phyloP scores from a whole-genome alignment of 2,329 filamentous ascomycete genomes.

The Drechslerella dactyloides region DNA sequence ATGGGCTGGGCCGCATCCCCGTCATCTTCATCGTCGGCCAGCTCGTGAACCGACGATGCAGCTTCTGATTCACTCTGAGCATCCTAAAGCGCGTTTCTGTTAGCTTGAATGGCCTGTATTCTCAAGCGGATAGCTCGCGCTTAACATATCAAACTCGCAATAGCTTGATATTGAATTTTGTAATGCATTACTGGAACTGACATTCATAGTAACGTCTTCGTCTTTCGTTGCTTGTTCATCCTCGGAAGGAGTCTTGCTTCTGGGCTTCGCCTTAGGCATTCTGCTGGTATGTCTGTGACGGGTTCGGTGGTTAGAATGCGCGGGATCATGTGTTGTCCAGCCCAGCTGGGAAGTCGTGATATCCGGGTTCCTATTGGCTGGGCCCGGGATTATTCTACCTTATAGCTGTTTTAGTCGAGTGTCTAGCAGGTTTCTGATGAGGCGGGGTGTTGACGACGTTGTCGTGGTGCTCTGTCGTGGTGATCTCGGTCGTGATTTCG shows the following conservation, averaged over 20 bases:
- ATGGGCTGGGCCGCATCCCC: constrained; percentile 73
- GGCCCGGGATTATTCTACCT: constrained; percentile 22
- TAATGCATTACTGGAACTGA: constrained; percentile 32
- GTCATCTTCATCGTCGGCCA: constrained; percentile 53
- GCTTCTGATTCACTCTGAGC: constrained; percentile 32
- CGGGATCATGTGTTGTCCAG: constrained; percentile 49
- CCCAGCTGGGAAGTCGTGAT: constrained; percentile 40
- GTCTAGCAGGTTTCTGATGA: constrained; percentile 3
- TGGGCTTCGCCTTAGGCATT: constrained; percentile 37
- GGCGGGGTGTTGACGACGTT: constrained; percentile 7
- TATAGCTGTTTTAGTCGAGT: constrained; percentile 10
- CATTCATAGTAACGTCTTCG: constrained; percentile 55
- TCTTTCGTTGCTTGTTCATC: constrained; percentile 44
- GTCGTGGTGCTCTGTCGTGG: constrained; percentile 13
- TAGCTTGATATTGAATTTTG: constrained; percentile 19
- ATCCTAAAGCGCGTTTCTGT: constrained; percentile 38
- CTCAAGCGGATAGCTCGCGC: constrained; percentile 15
- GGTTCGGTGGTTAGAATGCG: constrained; percentile 24
- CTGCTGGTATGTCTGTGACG: constrained; percentile 2
- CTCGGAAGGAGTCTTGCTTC: constrained; percentile 42
- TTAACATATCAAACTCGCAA: constrained; percentile 8
- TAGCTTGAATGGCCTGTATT: constrained; percentile 27
- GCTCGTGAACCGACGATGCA: constrained; percentile 39
- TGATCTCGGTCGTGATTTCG: constrained; percentile 24
- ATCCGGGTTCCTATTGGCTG: constrained; percentile 32